phyloP scores from a whole-genome alignment of 1,139 yeast genomes.

The Casaregolazyma suthepensis region DNA sequence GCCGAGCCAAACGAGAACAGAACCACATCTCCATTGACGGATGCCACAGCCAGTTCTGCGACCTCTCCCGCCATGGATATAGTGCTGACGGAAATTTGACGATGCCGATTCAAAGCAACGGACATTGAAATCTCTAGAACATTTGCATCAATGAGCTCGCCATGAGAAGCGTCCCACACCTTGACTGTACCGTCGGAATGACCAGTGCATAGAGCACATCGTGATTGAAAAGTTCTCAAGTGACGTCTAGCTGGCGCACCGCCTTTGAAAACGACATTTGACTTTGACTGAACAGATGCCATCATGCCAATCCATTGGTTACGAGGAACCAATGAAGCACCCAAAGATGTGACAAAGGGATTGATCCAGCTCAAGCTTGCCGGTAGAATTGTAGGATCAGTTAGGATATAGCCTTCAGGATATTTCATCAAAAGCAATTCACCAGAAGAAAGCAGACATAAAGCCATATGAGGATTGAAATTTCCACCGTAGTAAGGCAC shows the following conservation, averaged over 20 bases:
- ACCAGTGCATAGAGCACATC: constrained; percentile 71
- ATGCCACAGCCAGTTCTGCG: constrained; percentile 69
- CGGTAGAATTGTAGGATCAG: constrained; percentile 63
- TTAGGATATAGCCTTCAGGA: constrained; percentile 50
- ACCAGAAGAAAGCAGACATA: constrained; percentile 57
- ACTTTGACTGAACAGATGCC: constrained; percentile 38
- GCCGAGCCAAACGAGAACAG: constrained; percentile 68
- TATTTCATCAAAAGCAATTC: constrained; percentile 46
- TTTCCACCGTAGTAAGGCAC: constrained; percentile 43
- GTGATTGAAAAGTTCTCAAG: constrained; percentile 51
- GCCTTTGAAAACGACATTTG: constrained; percentile 48
- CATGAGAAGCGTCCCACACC: constrained; percentile 75
- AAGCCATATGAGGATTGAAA: constrained; percentile 44
- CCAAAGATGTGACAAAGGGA: constrained; percentile 58
- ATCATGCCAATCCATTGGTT: constrained; percentile 75
- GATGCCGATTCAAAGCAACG: constrained; percentile 40
- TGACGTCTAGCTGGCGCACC: constrained; percentile 63
- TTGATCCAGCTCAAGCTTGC: constrained; percentile 72
- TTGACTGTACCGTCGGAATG: constrained; percentile 76
- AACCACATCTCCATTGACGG: constrained; percentile 67
- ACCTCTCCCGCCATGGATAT: constrained; percentile 73
- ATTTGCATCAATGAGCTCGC: constrained; percentile 58
- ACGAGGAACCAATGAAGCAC: constrained; percentile 52
- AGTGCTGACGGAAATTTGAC: constrained; percentile 43
- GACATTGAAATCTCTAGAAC: constrained; percentile 52